phyloP scores from a whole-genome alignment of 176 grass and related monocot species.

The Secale cereale region DNA sequence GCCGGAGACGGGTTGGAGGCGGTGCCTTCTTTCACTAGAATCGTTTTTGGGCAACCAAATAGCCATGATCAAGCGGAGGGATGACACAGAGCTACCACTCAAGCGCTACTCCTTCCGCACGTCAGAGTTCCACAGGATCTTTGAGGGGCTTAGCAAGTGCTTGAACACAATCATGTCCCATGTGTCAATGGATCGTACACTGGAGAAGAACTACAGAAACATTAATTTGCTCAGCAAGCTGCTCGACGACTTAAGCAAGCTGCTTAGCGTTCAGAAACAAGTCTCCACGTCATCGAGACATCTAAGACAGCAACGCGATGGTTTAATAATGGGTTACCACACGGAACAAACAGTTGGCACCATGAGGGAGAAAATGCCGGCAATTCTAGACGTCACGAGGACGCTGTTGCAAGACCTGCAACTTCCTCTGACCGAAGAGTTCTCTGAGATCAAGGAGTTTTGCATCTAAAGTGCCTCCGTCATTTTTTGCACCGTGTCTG shows the following conservation, averaged over 20 bases:
- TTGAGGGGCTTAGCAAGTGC: background rate
- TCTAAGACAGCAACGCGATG: too few relatives aligned
- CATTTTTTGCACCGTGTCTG: constrained; percentile 60
- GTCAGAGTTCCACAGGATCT: constrained; percentile 15
- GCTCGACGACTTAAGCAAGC: constrained; percentile 28
- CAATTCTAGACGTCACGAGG: constrained; percentile 1
- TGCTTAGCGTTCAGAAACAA: background rate
- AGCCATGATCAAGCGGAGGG: too few relatives aligned
- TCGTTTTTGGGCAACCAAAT: background rate
- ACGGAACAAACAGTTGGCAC: background rate
- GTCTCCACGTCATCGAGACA: too few relatives aligned
- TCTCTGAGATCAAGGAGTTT: background rate
- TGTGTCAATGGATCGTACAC: constrained; percentile 17
- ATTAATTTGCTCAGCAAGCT: constrained; percentile 27
- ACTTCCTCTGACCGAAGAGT: constrained; percentile 21
- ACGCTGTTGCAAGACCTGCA: constrained; percentile 3
- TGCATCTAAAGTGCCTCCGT: constrained; percentile 29
- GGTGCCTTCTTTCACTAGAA: constrained; percentile 26
- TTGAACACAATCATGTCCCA: constrained; percentile 35
- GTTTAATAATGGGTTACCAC: background rate
- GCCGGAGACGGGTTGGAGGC: constrained; percentile 35
- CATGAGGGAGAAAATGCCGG: background rate
- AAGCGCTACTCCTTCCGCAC: too few relatives aligned
- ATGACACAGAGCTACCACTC: too few relatives aligned
- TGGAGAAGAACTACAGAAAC: constrained; percentile 21